Conservation (phyloP, 805 yeast species). For the Candida silvatica region DNA sequence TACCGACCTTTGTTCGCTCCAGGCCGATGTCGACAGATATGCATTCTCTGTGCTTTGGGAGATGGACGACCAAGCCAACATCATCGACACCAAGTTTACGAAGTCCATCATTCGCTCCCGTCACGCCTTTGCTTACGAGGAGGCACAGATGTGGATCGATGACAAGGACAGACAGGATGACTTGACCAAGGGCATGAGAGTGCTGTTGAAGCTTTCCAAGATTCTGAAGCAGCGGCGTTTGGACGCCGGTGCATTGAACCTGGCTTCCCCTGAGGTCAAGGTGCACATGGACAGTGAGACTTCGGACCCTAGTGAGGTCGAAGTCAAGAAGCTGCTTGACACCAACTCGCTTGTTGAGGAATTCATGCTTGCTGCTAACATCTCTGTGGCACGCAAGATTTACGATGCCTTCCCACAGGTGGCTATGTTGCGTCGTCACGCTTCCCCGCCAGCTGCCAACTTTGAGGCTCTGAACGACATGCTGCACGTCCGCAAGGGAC, state of each 20-base stretch:
- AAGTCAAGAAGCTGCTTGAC: conserved; percentile 76
- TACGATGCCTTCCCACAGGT: conserved; percentile 94
- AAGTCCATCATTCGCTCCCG: conserved; percentile 87
- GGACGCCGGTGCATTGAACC: conserved; percentile 91
- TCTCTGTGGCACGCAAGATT: conserved; percentile 89
- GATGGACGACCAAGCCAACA: conserved; percentile 76
- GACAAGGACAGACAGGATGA: conserved; percentile 71
- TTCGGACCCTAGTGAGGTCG: conserved; percentile 93
- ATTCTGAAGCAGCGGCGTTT: conserved; percentile 76
- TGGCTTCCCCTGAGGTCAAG: conserved; percentile 97
- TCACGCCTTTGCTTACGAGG: conserved; percentile 91
- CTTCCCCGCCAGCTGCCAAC: conserved; percentile 92
- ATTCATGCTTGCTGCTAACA: conserved; percentile 95
- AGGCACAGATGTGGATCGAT: conserved; percentile 88
- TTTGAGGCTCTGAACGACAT: conserved; percentile 87
- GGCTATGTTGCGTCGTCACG: conserved; percentile 97
- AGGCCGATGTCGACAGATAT: conserved; percentile 91
- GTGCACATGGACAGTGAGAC: conserved; percentile 97
- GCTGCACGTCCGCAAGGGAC: conserved; percentile 69
- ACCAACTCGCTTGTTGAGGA: conserved; percentile 97
- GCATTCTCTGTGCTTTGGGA: conserved; percentile 98
- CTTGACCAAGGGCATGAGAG: conserved; percentile 83
- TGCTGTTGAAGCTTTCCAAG: conserved; percentile 69
- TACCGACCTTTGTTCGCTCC: conserved; percentile 90
- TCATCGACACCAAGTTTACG: conserved; percentile 67